Conservation (phyloP, 1,284 basidiomycete species). For the Boletus smithii region DNA sequence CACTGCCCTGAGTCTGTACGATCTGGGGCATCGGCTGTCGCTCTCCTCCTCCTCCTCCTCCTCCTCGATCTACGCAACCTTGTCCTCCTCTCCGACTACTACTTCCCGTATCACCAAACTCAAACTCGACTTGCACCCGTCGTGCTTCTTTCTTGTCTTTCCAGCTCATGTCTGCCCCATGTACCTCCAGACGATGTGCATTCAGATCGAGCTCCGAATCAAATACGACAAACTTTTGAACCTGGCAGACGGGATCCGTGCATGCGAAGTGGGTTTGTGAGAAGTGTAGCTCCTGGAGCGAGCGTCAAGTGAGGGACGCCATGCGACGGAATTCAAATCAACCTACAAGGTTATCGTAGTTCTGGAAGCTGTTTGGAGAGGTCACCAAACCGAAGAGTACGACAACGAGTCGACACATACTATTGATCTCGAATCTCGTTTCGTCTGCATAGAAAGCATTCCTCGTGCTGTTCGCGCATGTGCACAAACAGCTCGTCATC, state of each 20-base stretch:
- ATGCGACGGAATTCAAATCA: neutral
- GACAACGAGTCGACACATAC: constrained; percentile 46
- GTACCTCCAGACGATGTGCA: constrained; percentile 89
- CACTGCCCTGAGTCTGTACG: no score
- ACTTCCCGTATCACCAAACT: constrained; percentile 60
- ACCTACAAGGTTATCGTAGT: constrained; percentile 71
- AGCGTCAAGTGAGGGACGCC: constrained; percentile 2
- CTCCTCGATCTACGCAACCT: no score
- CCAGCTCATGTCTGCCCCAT: constrained; percentile 77
- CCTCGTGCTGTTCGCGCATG: constrained; percentile 92
- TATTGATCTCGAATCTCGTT: constrained; percentile 81
- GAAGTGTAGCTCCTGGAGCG: constrained; percentile 65
- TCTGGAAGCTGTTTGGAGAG: constrained; percentile 69
- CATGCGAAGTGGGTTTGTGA: constrained; percentile 75
- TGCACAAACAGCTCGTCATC: constrained; percentile 91
- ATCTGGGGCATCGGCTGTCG: no score
- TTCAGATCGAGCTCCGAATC: constrained; percentile 84
- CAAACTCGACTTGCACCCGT: constrained; percentile 78
- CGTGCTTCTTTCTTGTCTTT: constrained; percentile 77
- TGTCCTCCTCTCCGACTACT: no score
- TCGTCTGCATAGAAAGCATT: constrained; percentile 92
- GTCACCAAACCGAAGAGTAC: constrained; percentile 37
- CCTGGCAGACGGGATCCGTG: constrained; percentile 68
- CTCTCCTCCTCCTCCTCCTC: no score
- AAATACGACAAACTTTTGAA: constrained; percentile 94